Conservation (phyloP, 2,329 filamentous ascomycete species). For the Bipolaris cookei region DNA sequence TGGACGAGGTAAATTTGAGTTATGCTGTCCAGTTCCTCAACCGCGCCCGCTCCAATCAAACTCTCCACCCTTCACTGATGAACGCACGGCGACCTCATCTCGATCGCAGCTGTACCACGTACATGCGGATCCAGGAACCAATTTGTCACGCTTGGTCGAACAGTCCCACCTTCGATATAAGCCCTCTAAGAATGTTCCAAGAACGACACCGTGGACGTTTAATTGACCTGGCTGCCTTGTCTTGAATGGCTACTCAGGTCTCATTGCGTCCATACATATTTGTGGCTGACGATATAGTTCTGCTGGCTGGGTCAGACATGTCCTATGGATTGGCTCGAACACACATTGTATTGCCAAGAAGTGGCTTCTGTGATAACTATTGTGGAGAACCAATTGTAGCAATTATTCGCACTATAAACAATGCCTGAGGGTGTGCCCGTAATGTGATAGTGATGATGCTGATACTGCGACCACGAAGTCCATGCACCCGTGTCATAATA, state of each 20-base stretch:
- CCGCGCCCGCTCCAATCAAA: background rate
- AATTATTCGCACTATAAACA: background rate
- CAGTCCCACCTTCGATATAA: slow-evolving; percentile 45
- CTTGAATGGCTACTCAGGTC: slow-evolving; percentile 44
- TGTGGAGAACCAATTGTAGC: background rate
- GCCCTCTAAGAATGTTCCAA: slow-evolving; percentile 52
- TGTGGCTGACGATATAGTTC: background rate
- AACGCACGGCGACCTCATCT: background rate
- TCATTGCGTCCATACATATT: slow-evolving; percentile 48
- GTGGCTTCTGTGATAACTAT: background rate
- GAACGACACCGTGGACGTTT: slow-evolving; percentile 43
- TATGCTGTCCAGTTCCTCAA: background rate
- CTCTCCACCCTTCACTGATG: background rate
- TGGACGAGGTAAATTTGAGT: background rate
- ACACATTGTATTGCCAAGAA: background rate
- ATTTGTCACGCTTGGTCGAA: slow-evolving; percentile 52
- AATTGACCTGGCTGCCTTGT: slow-evolving; percentile 48
- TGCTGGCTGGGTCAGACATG: background rate
- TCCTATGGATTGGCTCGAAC: background rate
- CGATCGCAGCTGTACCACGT: background rate
- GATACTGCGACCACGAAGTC: background rate
- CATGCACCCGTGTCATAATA: background rate
- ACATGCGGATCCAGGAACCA: slow-evolving; percentile 38
- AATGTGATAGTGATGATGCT: slow-evolving; percentile 1
- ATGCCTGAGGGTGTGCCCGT: background rate